Evolutionary conservation across 352 stramenopile species (phyloP).

Genomic region (Aphanomyces stellatus): DNA sequence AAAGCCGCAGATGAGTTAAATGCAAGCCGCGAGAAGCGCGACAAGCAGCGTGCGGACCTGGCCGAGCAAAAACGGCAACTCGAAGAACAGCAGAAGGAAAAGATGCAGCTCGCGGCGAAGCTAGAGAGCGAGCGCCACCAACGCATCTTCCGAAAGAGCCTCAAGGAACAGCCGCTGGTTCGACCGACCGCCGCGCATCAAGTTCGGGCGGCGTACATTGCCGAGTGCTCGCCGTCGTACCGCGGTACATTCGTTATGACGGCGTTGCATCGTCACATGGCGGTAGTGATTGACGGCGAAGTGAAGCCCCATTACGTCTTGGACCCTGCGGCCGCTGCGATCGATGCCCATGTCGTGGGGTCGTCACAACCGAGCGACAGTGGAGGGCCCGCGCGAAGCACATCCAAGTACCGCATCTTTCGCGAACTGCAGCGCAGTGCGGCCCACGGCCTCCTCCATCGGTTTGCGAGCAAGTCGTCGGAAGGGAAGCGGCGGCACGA

Average conservation of each 20-base stretch:
- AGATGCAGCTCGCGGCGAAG: slow-evolving; percentile 1
- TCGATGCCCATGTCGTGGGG: no score
- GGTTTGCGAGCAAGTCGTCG: not conserved
- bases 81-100: not conserved
- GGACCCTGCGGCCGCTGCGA: not conserved
- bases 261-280: no score
- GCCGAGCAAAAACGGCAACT: not conserved
- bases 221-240: not conserved
- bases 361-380: no score
- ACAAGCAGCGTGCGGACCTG: not conserved
- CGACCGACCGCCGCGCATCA: not conserved
- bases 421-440: not conserved
- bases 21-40: not conserved
- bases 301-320: slow-evolving; percentile 6
- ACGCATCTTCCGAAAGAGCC: slow-evolving; percentile 7
- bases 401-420: slow-evolving; percentile 3
- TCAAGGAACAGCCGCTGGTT: not conserved
- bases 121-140: not conserved
- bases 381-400: not conserved
- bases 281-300: not conserved
- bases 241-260: not conserved
- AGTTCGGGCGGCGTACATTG: slow-evolving; percentile 2
- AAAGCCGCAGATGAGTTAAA: not conserved
- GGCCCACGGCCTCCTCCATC: not conserved
- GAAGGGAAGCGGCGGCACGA: not conserved